Percentiles rank a stretch among this genome's conserved stretches.
Conservation (phyloP, 2,329 filamentous ascomycete genomes). For the Hymenoscyphus salicellus region DNA sequence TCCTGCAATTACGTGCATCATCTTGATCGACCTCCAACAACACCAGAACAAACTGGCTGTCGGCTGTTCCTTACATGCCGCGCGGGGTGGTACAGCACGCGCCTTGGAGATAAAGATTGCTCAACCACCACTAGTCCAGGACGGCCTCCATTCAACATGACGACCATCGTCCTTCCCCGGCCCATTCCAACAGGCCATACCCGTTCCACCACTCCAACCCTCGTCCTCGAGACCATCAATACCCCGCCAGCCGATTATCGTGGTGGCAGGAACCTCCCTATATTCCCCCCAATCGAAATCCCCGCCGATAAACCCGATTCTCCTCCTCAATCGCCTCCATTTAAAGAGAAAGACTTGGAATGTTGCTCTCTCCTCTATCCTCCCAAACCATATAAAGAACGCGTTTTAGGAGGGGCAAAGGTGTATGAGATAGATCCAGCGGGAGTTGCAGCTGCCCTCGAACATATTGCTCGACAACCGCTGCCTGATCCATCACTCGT, state of each 20-base stretch:
- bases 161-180: conserved; percentile 36
- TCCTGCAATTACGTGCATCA: neutral
- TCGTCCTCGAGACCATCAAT: conserved; percentile 51
- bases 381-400: conserved; percentile 58
- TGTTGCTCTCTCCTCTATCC: conserved; percentile 73
- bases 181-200: conserved; percentile 29
- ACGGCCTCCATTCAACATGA: conserved; percentile 25
- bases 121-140: neutral
- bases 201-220: conserved; percentile 47
- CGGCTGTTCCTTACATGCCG: conserved; percentile 4
- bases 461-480: conserved; percentile 73
- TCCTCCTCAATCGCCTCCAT: conserved; percentile 62
- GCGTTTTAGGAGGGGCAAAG: conserved; percentile 51
- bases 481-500: conserved; percentile 81
- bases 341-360: conserved; percentile 53
- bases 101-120: neutral
- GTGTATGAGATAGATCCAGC: conserved; percentile 71
- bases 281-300: conserved; percentile 77
- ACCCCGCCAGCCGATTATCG: conserved; percentile 44
- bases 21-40: neutral
- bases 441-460: conserved; percentile 68
- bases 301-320: conserved; percentile 54
- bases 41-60: neutral
- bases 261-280: conserved; percentile 73
- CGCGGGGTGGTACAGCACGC: neutral